phyloP scores from a whole-genome alignment of 2,329 filamentous ascomycete genomes.

The Stenocarpella maydis region DNA sequence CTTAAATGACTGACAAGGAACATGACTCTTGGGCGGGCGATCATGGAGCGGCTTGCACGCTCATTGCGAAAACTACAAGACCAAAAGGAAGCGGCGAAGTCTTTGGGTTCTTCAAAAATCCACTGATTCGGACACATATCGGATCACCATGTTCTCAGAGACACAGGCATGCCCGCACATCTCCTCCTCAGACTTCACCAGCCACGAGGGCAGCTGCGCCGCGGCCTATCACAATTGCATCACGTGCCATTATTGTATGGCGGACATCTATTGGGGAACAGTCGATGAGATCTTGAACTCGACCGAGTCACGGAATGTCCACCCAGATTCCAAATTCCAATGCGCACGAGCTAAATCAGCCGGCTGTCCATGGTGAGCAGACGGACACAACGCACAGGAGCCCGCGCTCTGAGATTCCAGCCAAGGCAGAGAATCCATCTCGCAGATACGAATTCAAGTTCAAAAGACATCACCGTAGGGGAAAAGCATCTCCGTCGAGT shows the following conservation, averaged over 20 bases:
- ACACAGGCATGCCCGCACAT: constrained; percentile 27
- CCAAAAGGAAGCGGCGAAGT: neutral
- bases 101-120: neutral
- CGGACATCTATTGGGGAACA: constrained; percentile 22
- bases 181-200: constrained; percentile 10
- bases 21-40: neutral
- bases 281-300: neutral
- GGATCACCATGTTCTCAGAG: constrained; percentile 18
- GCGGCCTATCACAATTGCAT: constrained; percentile 25
- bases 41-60: neutral
- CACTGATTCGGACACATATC: neutral
- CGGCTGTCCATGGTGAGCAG: neutral
- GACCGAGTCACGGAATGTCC: neutral
- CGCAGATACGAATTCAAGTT: neutral
- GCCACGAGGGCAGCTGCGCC: constrained; percentile 27
- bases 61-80: neutral
- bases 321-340: neutral
- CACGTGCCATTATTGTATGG: constrained; percentile 26
- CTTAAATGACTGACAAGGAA: neutral
- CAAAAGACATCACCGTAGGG: neutral
- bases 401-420: neutral
- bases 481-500: neutral
- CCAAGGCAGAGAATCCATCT: neutral
- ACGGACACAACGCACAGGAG: neutral
- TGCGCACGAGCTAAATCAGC: constrained; percentile 10